phyloP scores from a whole-genome alignment of 2,329 filamentous ascomycete species.

The Diplodia corticola region DNA sequence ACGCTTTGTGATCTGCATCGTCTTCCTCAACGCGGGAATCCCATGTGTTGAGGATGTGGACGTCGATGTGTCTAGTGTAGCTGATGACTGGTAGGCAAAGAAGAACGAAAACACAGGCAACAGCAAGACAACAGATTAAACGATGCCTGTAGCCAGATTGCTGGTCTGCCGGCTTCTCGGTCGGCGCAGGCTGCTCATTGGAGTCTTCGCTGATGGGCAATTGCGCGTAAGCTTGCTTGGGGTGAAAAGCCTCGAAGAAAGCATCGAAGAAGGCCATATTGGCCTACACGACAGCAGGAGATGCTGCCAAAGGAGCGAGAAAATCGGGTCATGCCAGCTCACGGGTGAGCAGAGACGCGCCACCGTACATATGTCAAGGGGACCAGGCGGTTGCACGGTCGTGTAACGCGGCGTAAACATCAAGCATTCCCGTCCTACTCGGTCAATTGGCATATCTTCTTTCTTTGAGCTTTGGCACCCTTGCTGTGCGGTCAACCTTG shows the following conservation, averaged over 20 bases:
- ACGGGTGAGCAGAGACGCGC: background rate
- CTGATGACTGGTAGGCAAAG: background rate
- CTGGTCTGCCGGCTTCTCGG: background rate
- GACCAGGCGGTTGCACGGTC: background rate
- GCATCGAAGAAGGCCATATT: conserved; percentile 9
- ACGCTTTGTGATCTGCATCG: background rate
- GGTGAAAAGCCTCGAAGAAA: background rate
- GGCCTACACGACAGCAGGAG: background rate
- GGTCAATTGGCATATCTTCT: background rate
- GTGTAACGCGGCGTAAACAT: background rate
- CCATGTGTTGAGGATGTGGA: background rate
- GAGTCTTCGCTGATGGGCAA: background rate
- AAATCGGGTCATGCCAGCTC: background rate
- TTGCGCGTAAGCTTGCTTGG: conserved; percentile 3
- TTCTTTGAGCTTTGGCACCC: background rate
- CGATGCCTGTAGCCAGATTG: background rate
- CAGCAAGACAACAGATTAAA: background rate
- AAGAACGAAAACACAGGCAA: background rate
- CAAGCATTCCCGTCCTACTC: background rate
- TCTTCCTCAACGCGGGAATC: background rate
- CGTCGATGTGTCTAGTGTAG: background rate
- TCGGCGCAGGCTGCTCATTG: background rate
- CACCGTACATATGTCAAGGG: background rate
- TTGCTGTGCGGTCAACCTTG: background rate
- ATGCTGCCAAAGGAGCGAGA: background rate